Conservation (phyloP, 345 rosid genomes). For the Citrus australasica region DNA sequence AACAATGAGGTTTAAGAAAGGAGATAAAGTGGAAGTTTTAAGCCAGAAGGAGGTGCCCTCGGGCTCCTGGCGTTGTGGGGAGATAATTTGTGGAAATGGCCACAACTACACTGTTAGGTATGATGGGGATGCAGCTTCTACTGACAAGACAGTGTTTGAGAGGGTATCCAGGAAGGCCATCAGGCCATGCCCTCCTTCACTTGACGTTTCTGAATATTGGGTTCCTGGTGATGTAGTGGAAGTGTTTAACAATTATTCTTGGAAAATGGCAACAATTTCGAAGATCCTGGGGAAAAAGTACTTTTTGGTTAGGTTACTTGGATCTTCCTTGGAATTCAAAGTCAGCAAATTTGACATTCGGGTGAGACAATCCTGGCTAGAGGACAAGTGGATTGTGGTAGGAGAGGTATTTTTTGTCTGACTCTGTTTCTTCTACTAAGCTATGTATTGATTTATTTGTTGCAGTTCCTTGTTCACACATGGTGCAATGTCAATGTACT, state of each 20-base stretch:
- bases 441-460: background rate
- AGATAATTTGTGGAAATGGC: constrained; percentile 66
- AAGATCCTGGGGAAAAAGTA: constrained; percentile 42
- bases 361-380: constrained; percentile 71
- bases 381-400: constrained; percentile 55
- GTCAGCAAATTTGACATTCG: constrained; percentile 46
- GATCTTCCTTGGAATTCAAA: constrained; percentile 56
- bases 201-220: constrained; percentile 41
- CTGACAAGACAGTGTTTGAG: constrained; percentile 17
- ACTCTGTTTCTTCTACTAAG: background rate
- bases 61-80: constrained; percentile 71
- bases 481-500: background rate
- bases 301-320: constrained; percentile 56
- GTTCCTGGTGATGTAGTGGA: constrained; percentile 71
- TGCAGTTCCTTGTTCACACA: background rate
- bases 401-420: constrained; percentile 42
- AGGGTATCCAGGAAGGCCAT: constrained; percentile 54
- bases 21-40: constrained; percentile 68
- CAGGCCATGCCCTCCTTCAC: constrained; percentile 57
- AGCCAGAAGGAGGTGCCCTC: constrained; percentile 54
- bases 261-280: constrained; percentile 73
- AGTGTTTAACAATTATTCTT: constrained; percentile 55
- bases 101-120: constrained; percentile 54
- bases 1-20: constrained; percentile 59
- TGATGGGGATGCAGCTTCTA: constrained; percentile 22